phyloP scores from a whole-genome alignment of 345 rosid species.

The Durio zibethinus region DNA sequence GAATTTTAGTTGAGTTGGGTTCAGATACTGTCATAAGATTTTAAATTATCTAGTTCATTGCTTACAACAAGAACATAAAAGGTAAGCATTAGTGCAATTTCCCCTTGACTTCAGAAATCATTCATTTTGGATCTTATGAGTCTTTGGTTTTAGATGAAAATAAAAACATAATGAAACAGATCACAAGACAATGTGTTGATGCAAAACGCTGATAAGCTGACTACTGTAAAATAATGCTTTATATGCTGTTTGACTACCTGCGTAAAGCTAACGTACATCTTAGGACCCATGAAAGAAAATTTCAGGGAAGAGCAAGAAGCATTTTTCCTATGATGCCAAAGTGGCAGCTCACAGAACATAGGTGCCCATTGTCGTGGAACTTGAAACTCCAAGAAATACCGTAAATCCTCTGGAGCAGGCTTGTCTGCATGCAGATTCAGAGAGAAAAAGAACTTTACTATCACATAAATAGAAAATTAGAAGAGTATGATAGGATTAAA shows the following conservation, averaged over 20 bases:
- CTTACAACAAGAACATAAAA: not conserved
- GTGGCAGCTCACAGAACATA: constrained; percentile 63
- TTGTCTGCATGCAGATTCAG: constrained; percentile 41
- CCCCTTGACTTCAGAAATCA: not conserved
- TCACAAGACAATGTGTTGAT: not conserved
- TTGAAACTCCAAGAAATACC: constrained; percentile 69
- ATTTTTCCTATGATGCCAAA: constrained; percentile 54
- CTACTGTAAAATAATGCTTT: not conserved
- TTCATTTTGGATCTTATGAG: not conserved
- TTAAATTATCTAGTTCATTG: not conserved
- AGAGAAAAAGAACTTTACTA: not conserved
- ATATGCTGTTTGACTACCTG: constrained; percentile 34
- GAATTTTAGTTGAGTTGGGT: not conserved
- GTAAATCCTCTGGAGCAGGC: constrained; percentile 51
- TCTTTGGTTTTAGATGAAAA: not conserved
- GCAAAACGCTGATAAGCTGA: not conserved
- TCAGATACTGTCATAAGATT: not conserved
- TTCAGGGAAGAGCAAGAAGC: constrained; percentile 52
- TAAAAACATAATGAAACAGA: not conserved
- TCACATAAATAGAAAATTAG: not conserved
- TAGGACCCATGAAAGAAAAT: constrained; percentile 59
- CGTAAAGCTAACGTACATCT: constrained; percentile 41
- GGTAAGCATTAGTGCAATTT: not conserved
- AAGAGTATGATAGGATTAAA: not conserved
- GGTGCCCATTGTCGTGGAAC: constrained; percentile 83